Evolutionary conservation across 2,329 filamentous ascomycete genomes (phyloP).

Genomic region (Coniochaeta prunicola): DNA sequence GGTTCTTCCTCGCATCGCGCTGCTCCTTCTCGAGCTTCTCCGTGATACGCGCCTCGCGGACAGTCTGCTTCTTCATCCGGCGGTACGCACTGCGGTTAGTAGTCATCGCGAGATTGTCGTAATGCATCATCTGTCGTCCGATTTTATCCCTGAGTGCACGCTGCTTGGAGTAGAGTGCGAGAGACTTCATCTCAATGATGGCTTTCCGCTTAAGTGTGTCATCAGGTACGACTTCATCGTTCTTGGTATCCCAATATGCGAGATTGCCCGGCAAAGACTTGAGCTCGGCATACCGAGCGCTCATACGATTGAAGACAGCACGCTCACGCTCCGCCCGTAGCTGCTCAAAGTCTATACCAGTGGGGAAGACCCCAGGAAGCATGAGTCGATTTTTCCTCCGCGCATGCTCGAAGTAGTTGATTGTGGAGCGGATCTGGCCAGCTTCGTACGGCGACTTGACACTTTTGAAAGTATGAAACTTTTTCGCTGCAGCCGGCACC

Average conservation of each 20-base stretch:
- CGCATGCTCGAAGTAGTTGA: constrained; percentile 75
- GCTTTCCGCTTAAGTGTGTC: constrained; percentile 82
- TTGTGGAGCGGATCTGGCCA: constrained; percentile 44
- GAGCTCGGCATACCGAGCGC: constrained; percentile 74
- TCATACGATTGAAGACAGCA: constrained; percentile 84
- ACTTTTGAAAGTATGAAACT: constrained; percentile 56
- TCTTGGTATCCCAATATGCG: constrained; percentile 76
- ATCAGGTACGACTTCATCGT: constrained; percentile 60
- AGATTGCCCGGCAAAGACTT: constrained; percentile 80
- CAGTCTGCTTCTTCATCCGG: constrained; percentile 92
- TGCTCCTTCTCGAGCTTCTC: constrained; percentile 99
- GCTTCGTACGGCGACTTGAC: constrained; percentile 66
- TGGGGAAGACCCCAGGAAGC: constrained; percentile 82
- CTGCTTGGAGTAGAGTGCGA: constrained; percentile 84
- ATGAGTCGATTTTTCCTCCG: constrained; percentile 69
- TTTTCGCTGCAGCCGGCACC: constrained; percentile 17
- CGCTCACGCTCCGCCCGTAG: constrained; percentile 81
- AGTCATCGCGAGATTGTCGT: constrained; percentile 94
- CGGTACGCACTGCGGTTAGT: constrained; percentile 88
- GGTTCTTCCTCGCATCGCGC: constrained; percentile 87
- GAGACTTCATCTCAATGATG: constrained; percentile 90
- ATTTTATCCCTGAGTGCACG: constrained; percentile 78
- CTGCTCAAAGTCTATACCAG: constrained; percentile 81
- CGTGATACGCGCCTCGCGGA: constrained; percentile 91
- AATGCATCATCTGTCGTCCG: constrained; percentile 86